Conservation (phyloP, 2,329 filamentous ascomycete genomes). For the Xylaria sp. region DNA sequence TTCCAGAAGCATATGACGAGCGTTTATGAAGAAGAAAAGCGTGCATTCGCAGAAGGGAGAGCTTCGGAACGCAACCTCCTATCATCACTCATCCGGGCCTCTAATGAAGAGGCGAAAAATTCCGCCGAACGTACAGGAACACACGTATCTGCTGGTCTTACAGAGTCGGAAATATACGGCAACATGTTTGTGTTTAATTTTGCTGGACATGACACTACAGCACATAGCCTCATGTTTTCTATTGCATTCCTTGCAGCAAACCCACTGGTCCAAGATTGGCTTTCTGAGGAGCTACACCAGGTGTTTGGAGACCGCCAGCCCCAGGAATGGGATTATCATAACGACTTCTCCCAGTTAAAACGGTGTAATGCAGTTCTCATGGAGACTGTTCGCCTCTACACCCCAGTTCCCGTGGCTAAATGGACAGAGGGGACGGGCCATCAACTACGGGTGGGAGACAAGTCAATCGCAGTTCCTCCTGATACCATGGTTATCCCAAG, state of each 20-base stretch:
- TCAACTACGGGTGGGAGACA: background rate
- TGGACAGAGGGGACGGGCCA: slow-evolving; percentile 2
- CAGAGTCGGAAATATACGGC: slow-evolving; percentile 55
- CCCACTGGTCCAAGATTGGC: slow-evolving; percentile 36
- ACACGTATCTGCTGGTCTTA: slow-evolving; percentile 45
- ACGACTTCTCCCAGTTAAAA: slow-evolving; percentile 11
- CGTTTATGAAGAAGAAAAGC: slow-evolving; percentile 49
- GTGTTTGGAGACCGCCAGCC: slow-evolving; percentile 10
- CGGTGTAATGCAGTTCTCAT: slow-evolving; percentile 16
- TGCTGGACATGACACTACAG: slow-evolving; percentile 48
- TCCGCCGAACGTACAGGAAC: slow-evolving; percentile 23
- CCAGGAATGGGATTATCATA: slow-evolving; percentile 16
- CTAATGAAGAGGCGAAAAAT: background rate
- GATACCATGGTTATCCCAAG: slow-evolving; percentile 13
- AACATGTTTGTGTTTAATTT: slow-evolving; percentile 49
- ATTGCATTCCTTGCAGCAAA: slow-evolving; percentile 39
- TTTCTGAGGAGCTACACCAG: slow-evolving; percentile 5
- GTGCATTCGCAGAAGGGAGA: background rate
- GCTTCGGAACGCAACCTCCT: background rate
- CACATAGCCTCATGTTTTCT: slow-evolving; percentile 39
- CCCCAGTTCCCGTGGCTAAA: slow-evolving; percentile 20
- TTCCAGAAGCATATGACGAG: slow-evolving; percentile 48
- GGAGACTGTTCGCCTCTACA: slow-evolving; percentile 28
- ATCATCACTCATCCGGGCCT: background rate
- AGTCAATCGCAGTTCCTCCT: slow-evolving; percentile 1